Conservation (phyloP, 169 alveolate species). For the Eimeria acervulina region DNA sequence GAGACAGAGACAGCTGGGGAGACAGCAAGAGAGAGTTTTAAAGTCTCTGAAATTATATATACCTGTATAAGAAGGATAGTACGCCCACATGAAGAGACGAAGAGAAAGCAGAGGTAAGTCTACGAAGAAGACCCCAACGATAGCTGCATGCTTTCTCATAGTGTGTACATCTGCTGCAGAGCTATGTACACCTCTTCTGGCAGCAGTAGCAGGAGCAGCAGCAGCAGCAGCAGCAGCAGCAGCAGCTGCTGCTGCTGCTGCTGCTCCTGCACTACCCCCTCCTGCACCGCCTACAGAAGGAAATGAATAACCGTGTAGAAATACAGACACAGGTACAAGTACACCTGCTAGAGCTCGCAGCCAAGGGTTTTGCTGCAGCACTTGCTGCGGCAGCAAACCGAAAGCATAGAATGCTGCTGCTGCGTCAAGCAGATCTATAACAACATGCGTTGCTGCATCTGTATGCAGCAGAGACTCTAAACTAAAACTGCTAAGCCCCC, state of each 20-base stretch:
- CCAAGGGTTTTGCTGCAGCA: constrained; percentile 85
- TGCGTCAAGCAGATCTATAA: constrained; percentile 83
- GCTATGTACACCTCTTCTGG: background rate
- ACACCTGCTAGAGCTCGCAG: constrained; percentile 84
- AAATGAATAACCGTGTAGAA: constrained; percentile 87
- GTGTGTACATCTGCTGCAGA: constrained; percentile 80
- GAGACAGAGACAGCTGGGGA: background rate
- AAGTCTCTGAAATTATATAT: background rate
- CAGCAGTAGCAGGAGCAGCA: background rate
- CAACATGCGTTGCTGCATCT: constrained; percentile 86
- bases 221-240: background rate
- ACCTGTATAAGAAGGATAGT: constrained; percentile 83
- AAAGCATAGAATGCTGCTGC: constrained; percentile 84
- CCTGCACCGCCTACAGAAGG: constrained; percentile 86
- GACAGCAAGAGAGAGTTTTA: background rate
- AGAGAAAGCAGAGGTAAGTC: constrained; percentile 85
- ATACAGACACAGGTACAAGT: constrained; percentile 84
- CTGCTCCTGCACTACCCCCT: constrained; percentile 51
- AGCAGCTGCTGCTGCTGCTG: background rate
- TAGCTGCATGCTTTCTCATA: constrained; percentile 87
- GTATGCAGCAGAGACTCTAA: constrained; percentile 86
- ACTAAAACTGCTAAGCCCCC: constrained; percentile 82
- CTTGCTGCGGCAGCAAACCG: constrained; percentile 80
- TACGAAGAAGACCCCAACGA: constrained; percentile 87
- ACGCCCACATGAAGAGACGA: constrained; percentile 85